Conservation (phyloP, 2,329 filamentous ascomycete genomes). For the Scytalidium lignicola region DNA sequence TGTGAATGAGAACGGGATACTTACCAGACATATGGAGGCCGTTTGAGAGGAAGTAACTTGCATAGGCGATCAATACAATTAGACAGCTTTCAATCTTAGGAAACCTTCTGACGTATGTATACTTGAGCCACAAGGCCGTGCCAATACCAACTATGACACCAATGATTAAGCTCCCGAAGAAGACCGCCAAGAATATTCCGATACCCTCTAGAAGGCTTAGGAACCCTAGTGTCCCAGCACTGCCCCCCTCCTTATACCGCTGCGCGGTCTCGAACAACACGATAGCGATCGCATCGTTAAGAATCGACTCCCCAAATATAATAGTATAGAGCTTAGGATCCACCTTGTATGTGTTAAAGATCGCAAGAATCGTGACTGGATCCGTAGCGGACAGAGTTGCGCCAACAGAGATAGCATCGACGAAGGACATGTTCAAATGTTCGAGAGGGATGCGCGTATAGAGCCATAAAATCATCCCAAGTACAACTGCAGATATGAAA, state of each 20-base stretch:
- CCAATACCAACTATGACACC: slow-evolving; percentile 81
- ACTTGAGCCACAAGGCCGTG: slow-evolving; percentile 86
- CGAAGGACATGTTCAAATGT: slow-evolving; percentile 80
- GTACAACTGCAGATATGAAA: slow-evolving; percentile 93
- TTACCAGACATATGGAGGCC: slow-evolving; percentile 91
- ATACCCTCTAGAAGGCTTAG: slow-evolving; percentile 85
- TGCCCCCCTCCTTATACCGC: slow-evolving; percentile 74
- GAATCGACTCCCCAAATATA: slow-evolving; percentile 96
- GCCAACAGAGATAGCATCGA: slow-evolving; percentile 94
- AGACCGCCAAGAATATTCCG: slow-evolving; percentile 90
- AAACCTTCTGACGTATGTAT: slow-evolving; percentile 86
- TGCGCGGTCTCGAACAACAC: slow-evolving; percentile 98
- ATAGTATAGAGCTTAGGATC: slow-evolving; percentile 98
- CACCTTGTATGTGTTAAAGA: slow-evolving; percentile 99
- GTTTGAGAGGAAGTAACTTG: slow-evolving; percentile 97
- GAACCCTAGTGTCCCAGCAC: slow-evolving; percentile 65
- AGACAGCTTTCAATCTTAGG: slow-evolving; percentile 97
- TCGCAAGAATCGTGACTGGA: slow-evolving; percentile 94
- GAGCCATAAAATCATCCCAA: slow-evolving; percentile 81
- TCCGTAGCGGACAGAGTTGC: slow-evolving; percentile 96
- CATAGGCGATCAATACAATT: slow-evolving; percentile 89
- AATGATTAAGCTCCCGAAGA: slow-evolving; percentile 90
- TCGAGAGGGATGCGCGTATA: slow-evolving; percentile 86
- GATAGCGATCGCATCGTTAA: slow-evolving; percentile 98
- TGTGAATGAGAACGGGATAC: slow-evolving; percentile 28